Evolutionary conservation across 225 moss, liverwort and hornwort species (phyloP).

Genomic region (Physcomitrellopsis africana): DNA sequence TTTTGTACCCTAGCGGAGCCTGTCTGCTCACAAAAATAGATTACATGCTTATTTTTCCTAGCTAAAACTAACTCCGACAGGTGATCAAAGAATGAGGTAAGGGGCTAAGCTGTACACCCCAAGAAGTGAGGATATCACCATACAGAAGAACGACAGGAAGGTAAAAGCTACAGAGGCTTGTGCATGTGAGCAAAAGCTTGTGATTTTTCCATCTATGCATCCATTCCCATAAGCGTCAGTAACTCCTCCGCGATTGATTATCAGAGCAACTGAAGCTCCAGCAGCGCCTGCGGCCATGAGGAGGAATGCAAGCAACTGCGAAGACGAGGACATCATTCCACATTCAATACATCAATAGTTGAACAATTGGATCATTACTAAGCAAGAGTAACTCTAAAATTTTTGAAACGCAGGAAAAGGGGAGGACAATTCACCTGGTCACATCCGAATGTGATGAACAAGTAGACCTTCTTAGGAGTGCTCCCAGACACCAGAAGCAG

Average conservation of each 20-base stretch:
- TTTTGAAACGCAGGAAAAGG: not conserved
- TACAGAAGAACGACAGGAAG: conserved; percentile 48
- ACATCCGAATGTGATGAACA: conserved; percentile 47
- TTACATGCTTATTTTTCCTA: too few species aligned
- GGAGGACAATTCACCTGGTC: conserved; percentile 44
- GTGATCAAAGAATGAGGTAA: conserved; percentile 50
- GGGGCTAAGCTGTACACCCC: conserved; percentile 56
- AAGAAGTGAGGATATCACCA: conserved; percentile 46
- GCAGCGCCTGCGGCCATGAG: conserved; percentile 63
- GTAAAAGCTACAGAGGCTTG: conserved; percentile 60
- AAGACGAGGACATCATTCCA: not conserved
- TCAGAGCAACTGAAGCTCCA: conserved; percentile 50
- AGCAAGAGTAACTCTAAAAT: not conserved
- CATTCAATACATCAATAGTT: not conserved
- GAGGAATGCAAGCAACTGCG: conserved; percentile 52
- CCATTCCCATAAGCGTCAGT: conserved; percentile 56
- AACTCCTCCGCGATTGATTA: conserved; percentile 48
- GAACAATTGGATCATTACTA: not conserved
- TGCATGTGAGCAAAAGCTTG: conserved; percentile 47
- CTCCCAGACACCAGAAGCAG: conserved; percentile 44
- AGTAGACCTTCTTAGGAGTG: conserved; percentile 41
- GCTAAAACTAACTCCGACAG: too few species aligned
- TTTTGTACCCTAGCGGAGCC: too few species aligned
- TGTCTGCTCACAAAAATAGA: too few species aligned
- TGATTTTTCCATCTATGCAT: conserved; percentile 53